Evolutionary conservation across 2,329 filamentous ascomycete species (phyloP), one percentile per base, ranked within the genome.

Genomic region (Chalaropsis ovoidea): DNA sequence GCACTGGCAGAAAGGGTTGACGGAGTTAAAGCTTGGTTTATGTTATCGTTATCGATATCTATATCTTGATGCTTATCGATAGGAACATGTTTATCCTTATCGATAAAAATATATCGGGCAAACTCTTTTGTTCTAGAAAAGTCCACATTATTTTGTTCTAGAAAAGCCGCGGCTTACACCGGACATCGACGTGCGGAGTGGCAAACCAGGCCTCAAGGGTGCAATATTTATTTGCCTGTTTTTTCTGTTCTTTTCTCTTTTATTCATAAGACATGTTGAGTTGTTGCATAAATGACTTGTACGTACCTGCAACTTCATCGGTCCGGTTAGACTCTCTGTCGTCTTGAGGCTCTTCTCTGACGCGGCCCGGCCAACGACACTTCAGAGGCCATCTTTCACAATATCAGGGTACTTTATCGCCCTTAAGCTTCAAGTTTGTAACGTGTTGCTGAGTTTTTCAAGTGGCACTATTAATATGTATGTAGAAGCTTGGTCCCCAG

Each of bases 401-500:
- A 58, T 58, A 39, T 58, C 13, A 58, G 15, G n/a, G 11, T 27
- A 58, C 54, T 58, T 58, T 19, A 39, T 58, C 27, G 27, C 54
- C 27, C 39, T 58, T 58, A 31, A 58, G 54, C 54, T 39, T 58
- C 54, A 1, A 35, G n/a, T 31, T 31, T 39, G 54, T 19, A 58
- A 58, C 2, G 54, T 58, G 27, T 58, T 58, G 24, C 24, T 19
- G 3, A 39, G 8, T 8, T 39, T 39, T 39, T 6, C 11, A 3
- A 39, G 35, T 58, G 31, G 39, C 39, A 39, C 31, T 58, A 31
- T 39, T 24, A 58, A 39, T 58, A 58, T 39, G 10, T 2, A 3
- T 1, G 27, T 58, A 19, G 17, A 39, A 58, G 54, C 54, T n/a
- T 19, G 54, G 27, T 35, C 54, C 24, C n/a, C 8, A 15, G 54